phyloP scores from a whole-genome alignment of 148 eudicot species.

The Dianthus caryophyllus region DNA sequence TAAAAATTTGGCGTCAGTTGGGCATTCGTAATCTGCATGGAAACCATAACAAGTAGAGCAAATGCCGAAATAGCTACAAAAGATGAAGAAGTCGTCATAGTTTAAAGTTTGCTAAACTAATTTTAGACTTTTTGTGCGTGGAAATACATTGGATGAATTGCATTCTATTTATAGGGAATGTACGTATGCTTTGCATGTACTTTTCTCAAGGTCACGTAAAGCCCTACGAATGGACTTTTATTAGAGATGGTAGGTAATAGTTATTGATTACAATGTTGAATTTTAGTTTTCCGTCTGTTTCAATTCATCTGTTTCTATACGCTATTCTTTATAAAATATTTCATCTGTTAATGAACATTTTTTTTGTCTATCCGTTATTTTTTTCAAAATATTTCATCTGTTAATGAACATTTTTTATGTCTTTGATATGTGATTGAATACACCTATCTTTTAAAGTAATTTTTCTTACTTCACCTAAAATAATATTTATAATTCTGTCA shows the following conservation, averaged over 20 bases:
- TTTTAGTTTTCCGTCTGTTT: too few species aligned
- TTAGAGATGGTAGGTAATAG: background rate
- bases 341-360: too few species aligned
- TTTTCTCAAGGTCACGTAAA: conserved; percentile 1
- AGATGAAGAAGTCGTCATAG: conserved; percentile 44
- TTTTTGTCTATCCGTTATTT: too few species aligned
- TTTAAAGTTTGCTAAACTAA: background rate
- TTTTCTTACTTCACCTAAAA: too few species aligned
- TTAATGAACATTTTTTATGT: too few species aligned
- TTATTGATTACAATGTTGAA: background rate
- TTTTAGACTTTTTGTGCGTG: background rate
- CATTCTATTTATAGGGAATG: conserved; percentile 11
- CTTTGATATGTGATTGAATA: too few species aligned
- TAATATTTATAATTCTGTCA: too few species aligned
- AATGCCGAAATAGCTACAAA: conserved; percentile 12
- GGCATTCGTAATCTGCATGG: conserved; percentile 52
- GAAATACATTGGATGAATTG: background rate
- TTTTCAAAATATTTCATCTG: too few species aligned
- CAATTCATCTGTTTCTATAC: too few species aligned
- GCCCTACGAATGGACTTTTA: conserved; percentile 1
- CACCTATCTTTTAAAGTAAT: too few species aligned
- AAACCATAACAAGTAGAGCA: conserved; percentile 28
- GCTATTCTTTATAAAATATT: too few species aligned
- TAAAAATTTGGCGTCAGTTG: conserved; percentile 59
- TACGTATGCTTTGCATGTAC: background rate